A percentile compares a stretch with the other conserved stretches of the same genome.
Conservation (phyloP, 345 rosid species). For the Boechera retrofracta region DNA sequence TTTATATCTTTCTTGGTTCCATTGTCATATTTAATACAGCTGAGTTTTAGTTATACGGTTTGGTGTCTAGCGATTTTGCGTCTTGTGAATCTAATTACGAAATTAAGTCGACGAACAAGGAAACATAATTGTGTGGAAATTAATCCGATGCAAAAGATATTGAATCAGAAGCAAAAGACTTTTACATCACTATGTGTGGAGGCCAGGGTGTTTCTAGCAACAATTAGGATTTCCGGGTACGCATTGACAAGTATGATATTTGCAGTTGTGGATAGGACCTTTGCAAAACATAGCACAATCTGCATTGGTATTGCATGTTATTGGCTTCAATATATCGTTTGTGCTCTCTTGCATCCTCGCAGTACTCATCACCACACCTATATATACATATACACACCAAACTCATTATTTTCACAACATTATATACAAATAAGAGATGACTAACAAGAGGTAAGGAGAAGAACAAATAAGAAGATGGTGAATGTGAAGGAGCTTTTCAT, state of each 20-base stretch:
- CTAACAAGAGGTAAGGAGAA: slow-evolving; percentile 26
- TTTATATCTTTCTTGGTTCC: background rate
- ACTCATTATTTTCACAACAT: background rate
- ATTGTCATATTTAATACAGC: background rate
- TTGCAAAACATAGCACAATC: slow-evolving; percentile 36
- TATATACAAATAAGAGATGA: background rate
- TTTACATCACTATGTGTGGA: background rate
- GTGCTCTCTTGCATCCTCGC: slow-evolving; percentile 29
- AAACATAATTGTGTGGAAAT: background rate
- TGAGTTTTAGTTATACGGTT: background rate
- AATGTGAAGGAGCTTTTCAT: slow-evolving; percentile 33
- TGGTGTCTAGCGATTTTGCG: background rate
- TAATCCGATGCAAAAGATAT: background rate
- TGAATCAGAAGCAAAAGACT: background rate
- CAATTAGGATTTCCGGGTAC: slow-evolving; percentile 33
- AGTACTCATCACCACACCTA: slow-evolving; percentile 31
- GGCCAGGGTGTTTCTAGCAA: slow-evolving; percentile 21
- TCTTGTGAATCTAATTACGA: background rate
- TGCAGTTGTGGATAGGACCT: slow-evolving; percentile 35
- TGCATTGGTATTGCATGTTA: slow-evolving; percentile 38
- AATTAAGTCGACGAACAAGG: background rate
- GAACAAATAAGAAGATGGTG: slow-evolving; percentile 31
- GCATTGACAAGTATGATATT: slow-evolving; percentile 21
- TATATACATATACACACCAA: background rate
- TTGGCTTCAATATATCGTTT: slow-evolving; percentile 11